Conservation (phyloP, 805 yeast species). For the Wickerhamomyces subpelliculosus region DNA sequence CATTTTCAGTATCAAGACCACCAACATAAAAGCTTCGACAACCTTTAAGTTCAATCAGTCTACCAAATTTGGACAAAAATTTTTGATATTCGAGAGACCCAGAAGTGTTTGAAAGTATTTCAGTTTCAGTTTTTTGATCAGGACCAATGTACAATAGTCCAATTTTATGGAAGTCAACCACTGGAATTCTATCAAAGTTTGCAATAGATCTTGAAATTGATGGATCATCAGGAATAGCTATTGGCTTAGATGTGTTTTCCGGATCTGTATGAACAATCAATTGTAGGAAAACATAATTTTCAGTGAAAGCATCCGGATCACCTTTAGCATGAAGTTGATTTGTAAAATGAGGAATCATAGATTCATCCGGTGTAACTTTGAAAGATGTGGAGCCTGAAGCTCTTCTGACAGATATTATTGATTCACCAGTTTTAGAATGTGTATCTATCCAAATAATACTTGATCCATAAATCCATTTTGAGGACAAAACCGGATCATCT, state of each 20-base stretch:
- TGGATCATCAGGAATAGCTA: constrained; percentile 43
- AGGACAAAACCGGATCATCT: constrained; percentile 20
- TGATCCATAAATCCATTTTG: constrained; percentile 57
- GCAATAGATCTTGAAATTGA: constrained; percentile 45
- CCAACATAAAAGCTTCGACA: constrained; percentile 58
- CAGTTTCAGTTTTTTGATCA: constrained; percentile 54
- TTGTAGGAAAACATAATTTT: constrained; percentile 48
- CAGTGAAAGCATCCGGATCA: constrained; percentile 25
- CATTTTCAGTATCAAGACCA: constrained; percentile 67
- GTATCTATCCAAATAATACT: constrained; percentile 53
- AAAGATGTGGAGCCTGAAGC: constrained; percentile 60
- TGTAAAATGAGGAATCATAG: constrained; percentile 26
- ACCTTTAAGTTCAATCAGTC: constrained; percentile 47
- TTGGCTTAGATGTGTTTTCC: constrained; percentile 30
- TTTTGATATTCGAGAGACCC: constrained; percentile 61
- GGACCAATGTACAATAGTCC: constrained; percentile 74
- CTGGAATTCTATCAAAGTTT: constrained; percentile 68
- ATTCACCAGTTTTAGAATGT: constrained; percentile 41
- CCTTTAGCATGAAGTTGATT: constrained; percentile 15
- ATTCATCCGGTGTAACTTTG: constrained; percentile 34
- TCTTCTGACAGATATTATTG: constrained; percentile 46
- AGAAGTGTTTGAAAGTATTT: constrained; percentile 52
- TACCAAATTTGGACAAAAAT: constrained; percentile 56
- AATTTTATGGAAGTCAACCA: constrained; percentile 69
- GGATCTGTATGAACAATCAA: constrained; percentile 36